Evolutionary conservation across 768 basidiomycete genomes (phyloP).

Genomic region (Mycena vulgaris): DNA sequence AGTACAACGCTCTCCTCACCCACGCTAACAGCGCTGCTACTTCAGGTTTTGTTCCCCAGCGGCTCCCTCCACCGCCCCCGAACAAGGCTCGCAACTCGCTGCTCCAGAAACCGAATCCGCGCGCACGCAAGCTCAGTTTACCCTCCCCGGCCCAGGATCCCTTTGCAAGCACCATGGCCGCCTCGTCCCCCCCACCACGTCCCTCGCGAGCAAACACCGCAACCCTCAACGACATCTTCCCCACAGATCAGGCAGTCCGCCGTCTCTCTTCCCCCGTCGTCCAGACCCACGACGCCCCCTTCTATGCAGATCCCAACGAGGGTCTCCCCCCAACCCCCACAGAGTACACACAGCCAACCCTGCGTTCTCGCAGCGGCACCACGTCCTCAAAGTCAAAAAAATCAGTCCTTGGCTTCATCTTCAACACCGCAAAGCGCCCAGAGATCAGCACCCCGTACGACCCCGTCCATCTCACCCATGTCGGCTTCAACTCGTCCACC

Average conservation of each 20-base stretch:
- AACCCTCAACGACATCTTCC: constrained; percentile 82
- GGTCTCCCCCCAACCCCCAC: constrained; percentile 41
- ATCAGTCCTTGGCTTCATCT: constrained; percentile 84
- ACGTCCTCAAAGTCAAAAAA: constrained; percentile 66
- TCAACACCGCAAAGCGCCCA: constrained; percentile 81
- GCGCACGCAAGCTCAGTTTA: constrained; percentile 68
- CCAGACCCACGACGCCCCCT: constrained; percentile 54
- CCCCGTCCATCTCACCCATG: constrained; percentile 98
- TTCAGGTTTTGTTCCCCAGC: constrained; percentile 55
- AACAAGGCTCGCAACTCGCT: constrained; percentile 66
- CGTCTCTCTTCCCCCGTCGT: constrained; percentile 67
- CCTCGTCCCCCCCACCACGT: constrained; percentile 76
- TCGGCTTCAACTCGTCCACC: constrained; percentile 98
- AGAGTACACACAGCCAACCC: constrained; percentile 40
- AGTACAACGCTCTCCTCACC: constrained; percentile 81
- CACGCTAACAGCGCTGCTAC: constrained; percentile 51
- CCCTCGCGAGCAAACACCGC: constrained; percentile 91
- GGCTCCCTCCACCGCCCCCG: constrained; percentile 59
- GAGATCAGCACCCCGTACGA: constrained; percentile 99
- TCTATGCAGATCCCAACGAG: constrained; percentile 60
- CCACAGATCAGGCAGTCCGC: constrained; percentile 58
- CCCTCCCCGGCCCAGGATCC: constrained; percentile 47
- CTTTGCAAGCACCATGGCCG: constrained; percentile 45
- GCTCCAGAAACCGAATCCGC: constrained; percentile 69
- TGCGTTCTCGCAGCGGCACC: constrained; percentile 65